Evolutionary conservation across 2,329 filamentous ascomycete species (phyloP).

Genomic region (Ciborinia camelliae): DNA sequence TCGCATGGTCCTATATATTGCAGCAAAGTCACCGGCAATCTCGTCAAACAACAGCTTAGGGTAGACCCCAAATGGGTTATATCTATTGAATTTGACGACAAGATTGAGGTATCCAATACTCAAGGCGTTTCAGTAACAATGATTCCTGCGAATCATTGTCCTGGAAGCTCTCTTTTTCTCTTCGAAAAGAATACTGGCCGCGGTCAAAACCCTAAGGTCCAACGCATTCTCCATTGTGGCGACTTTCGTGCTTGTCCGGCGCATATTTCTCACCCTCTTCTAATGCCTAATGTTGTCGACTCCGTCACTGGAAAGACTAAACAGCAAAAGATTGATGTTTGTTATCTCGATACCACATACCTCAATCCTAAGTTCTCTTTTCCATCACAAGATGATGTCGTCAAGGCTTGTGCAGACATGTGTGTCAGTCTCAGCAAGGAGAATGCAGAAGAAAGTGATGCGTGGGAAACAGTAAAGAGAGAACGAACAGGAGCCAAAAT

Average conservation of each 20-base stretch:
- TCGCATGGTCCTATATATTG: slow-evolving; percentile 94
- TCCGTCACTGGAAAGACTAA: slow-evolving; percentile 64
- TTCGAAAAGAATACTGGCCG: slow-evolving; percentile 75
- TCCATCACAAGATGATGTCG: slow-evolving; percentile 82
- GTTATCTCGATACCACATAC: slow-evolving; percentile 97
- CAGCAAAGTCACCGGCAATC: slow-evolving; percentile 84
- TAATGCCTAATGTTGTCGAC: slow-evolving; percentile 73
- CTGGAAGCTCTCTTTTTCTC: slow-evolving; percentile 87
- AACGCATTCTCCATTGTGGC: slow-evolving; percentile 89
- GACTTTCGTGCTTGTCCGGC: slow-evolving; percentile 89
- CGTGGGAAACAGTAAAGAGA: slow-evolving; percentile 54
- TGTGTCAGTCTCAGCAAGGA: slow-evolving; percentile 74
- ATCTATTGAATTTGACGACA: slow-evolving; percentile 79
- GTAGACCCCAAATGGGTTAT: slow-evolving; percentile 85
- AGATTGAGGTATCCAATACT: slow-evolving; percentile 74
- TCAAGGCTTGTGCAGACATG: slow-evolving; percentile 81
- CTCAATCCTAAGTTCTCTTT: slow-evolving; percentile 95
- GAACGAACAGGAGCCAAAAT: slow-evolving; percentile 56
- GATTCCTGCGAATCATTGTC: slow-evolving; percentile 95
- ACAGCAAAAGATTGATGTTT: slow-evolving; percentile 89
- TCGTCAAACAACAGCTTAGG: slow-evolving; percentile 80
- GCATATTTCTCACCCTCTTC: slow-evolving; percentile 76
- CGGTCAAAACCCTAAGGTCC: slow-evolving; percentile 56
- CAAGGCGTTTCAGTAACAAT: slow-evolving; percentile 85
- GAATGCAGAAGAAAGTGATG: slow-evolving; percentile 53